These are phyloP conservation scores for Fusarium ambrosium DNA, from an alignment of 2,329 filamentous ascomycete genomes.

Conservation along the genomic window DNA sequence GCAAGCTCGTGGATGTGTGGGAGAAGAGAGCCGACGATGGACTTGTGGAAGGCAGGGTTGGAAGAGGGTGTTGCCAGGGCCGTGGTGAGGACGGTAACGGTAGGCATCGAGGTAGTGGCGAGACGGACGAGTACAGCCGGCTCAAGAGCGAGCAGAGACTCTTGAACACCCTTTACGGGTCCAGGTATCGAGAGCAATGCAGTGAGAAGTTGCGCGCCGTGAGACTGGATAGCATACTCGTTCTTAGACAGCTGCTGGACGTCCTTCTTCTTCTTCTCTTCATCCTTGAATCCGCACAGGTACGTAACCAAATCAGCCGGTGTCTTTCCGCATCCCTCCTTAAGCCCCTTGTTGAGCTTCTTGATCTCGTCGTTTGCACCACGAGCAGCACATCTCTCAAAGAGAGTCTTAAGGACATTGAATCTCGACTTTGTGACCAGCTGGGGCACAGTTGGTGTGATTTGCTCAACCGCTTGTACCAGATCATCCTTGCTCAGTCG, in stretches of 20 bases:
- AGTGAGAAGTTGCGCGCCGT: constrained; percentile 86
- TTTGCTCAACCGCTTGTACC: constrained; percentile 76
- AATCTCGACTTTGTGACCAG: constrained; percentile 83
- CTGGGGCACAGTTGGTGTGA: constrained; percentile 78
- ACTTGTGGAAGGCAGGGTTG: constrained; percentile 69
- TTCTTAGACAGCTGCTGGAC: constrained; percentile 64
- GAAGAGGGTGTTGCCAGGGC: constrained; percentile 63
- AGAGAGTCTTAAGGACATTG: constrained; percentile 82
- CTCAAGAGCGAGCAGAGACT: constrained; percentile 73
- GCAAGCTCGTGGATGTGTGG: constrained; percentile 63
- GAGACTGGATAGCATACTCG: constrained; percentile 68
- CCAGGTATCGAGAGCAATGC: constrained; percentile 83
- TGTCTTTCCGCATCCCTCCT: constrained; percentile 62
- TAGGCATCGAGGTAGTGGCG: constrained; percentile 67
- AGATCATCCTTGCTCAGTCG: constrained; percentile 90
- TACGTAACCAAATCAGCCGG: constrained; percentile 63
- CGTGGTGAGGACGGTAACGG: constrained; percentile 64
- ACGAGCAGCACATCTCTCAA: constrained; percentile 84
- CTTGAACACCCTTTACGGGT: constrained; percentile 78
- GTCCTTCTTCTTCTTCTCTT: constrained; percentile 54
- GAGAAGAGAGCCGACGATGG: constrained; percentile 62
- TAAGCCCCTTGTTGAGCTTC: constrained; percentile 62
- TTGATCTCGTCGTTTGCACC: constrained; percentile 67
- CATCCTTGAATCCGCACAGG: constrained; percentile 62
- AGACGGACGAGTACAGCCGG: constrained; percentile 72